Percentiles rank a stretch among this genome's conserved stretches.
These are phyloP conservation scores for Stylosanthes scabra DNA, from an alignment of 331 rosid species.

Conservation along the genomic window DNA sequence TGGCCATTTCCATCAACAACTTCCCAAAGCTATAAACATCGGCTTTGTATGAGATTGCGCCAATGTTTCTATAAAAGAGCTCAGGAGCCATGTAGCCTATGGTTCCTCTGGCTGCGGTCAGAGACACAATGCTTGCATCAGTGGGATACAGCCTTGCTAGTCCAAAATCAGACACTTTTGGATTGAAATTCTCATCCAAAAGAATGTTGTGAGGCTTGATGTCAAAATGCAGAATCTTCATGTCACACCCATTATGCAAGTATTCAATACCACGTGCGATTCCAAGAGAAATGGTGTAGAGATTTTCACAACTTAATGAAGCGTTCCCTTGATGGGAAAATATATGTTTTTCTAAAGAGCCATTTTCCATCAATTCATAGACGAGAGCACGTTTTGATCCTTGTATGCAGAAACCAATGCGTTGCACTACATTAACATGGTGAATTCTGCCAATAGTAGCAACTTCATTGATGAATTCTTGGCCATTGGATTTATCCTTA, in stretches of 20 bases:
- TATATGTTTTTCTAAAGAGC: constrained; percentile 42
- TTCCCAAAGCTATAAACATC: constrained; percentile 54
- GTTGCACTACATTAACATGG: constrained; percentile 42
- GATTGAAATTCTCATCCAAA: constrained; percentile 10
- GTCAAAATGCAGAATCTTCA: constrained; percentile 40
- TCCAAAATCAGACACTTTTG: constrained; percentile 43
- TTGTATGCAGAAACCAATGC: constrained; percentile 43
- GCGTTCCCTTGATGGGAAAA: constrained; percentile 4
- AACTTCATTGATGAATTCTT: constrained; percentile 42
- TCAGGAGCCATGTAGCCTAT: constrained; percentile 11
- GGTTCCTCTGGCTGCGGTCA: constrained; percentile 22
- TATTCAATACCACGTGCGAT: constrained; percentile 39
- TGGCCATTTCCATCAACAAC: constrained; percentile 41
- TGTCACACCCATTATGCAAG: constrained; percentile 37
- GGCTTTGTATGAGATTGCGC: constrained; percentile 40
- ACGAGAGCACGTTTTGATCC: constrained; percentile 46
- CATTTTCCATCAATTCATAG: constrained; percentile 45
- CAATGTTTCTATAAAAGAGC: constrained; percentile 44
- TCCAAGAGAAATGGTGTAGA: constrained; percentile 33
- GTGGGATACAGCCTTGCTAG: constrained; percentile 27
- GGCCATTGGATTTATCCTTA: constrained; percentile 18
- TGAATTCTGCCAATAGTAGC: constrained; percentile 44
- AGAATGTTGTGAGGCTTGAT: constrained; percentile 26
- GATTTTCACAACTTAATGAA: constrained; percentile 18
- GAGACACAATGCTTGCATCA: constrained; percentile 24